Base-by-base conservation (phyloP, 2,329 filamentous ascomycete species). In the Cladophialophora carrionii region DNA sequence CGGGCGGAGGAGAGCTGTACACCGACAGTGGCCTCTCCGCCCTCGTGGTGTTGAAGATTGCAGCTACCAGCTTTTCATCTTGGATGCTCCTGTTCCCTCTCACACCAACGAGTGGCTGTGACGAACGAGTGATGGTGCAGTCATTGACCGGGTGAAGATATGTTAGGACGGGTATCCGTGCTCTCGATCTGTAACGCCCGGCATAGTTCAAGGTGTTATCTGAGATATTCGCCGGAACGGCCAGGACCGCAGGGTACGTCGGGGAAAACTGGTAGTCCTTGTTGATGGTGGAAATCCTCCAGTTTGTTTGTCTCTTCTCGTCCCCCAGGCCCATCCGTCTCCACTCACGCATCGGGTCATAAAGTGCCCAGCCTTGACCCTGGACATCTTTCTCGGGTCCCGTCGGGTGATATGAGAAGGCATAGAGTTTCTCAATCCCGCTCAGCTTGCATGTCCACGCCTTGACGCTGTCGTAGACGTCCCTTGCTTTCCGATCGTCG, bases 61-160 rank as follows among this genome's bases (percentile, higher is more conserved):
- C 92, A 24, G 91, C 89, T 22, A 99, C 88, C 4, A 99, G 85
- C 72, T 92, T 92, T 78, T 99, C 95, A 74, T 99, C 95, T 76
- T 99, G 95, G 34, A 96, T 91, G 73, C 93, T 98, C 51, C 94
- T 88, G 73, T 96, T 95, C 68, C 90, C 87, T 56, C 90, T 87
- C 26, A 98, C 86, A 14, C 95, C 95, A 1, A 94, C 90, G 63
- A 94, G 82, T 0, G 95, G 95, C 75, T 99, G 95, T 3, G 94
- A 96, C 74, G 92, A 96, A 74, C 95, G 86, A 1, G 94, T 97
- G 69, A 99, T 96, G 26, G 93, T 95, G 77, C 95, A 98, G 76
- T 96, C 96, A 76, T 98, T 99, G 72, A 97, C 84, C 0, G 92
- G 91, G 76, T 99, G 95, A n/a, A 97, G 86, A 77, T 99, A 99